Conservation (phyloP, 139 green algal species). For the Chlamydomonas sp. region DNA sequence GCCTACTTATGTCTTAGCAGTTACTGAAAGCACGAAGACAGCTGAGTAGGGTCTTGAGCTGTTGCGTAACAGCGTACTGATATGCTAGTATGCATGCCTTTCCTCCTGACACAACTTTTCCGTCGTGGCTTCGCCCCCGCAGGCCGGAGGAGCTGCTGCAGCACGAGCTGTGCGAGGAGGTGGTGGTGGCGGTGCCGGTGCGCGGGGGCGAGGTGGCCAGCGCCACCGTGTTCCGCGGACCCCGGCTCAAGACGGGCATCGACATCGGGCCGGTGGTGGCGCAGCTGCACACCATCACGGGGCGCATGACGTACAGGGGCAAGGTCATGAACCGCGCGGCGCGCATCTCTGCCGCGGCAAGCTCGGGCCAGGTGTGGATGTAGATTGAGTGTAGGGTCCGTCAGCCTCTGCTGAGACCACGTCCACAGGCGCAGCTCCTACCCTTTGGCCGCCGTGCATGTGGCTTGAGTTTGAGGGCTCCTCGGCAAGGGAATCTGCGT, state of each 20-base stretch:
- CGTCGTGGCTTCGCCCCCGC: not conserved
- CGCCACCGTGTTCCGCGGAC: slow-evolving; percentile 35
- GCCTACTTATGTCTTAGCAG: no score
- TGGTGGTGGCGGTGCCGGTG: slow-evolving; percentile 29
- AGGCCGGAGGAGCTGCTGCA: slow-evolving; percentile 45
- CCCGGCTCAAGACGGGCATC: slow-evolving; percentile 51
- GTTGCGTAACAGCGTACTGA: no score
- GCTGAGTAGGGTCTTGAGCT: no score
- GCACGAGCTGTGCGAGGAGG: slow-evolving; percentile 54
- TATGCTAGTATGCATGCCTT: no score
- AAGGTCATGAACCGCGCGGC: slow-evolving; percentile 56
- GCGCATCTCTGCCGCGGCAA: slow-evolving; percentile 38
- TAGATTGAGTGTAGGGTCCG: no score
- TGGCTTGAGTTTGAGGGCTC: no score
- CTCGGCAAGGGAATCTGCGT: no score
- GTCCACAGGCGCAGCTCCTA: no score
- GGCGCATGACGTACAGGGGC: slow-evolving; percentile 52
- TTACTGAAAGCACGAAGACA: no score
- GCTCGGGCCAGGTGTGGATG: slow-evolving; percentile 31
- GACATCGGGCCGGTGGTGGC: slow-evolving; percentile 42
- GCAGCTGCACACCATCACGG: slow-evolving; percentile 45
- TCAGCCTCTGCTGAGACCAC: no score
- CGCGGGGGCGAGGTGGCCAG: slow-evolving; percentile 16
- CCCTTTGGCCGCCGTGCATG: no score
- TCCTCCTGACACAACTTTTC: not conserved